phyloP scores from a whole-genome alignment of 1,139 yeast genomes.

The Sugiyamaella neomexicana region DNA sequence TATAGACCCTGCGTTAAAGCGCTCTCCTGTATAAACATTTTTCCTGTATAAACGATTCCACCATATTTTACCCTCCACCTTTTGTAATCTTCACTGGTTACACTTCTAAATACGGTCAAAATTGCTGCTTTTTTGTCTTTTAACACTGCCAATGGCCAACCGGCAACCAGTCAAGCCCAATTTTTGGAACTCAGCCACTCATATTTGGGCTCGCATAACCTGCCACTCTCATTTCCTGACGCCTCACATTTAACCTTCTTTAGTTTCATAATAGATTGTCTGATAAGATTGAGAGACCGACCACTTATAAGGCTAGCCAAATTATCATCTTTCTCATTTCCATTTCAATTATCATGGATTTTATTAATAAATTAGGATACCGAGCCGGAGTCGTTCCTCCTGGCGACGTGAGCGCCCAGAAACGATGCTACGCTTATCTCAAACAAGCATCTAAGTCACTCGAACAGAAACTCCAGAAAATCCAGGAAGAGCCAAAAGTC shows the following conservation, averaged over 20 bases:
- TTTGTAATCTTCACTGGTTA: too few species aligned
- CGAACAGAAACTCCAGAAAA: constrained; percentile 16
- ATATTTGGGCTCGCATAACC: not conserved
- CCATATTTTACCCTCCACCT: too few species aligned
- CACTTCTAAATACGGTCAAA: too few species aligned
- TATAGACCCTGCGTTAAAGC: too few species aligned
- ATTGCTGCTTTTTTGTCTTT: too few species aligned
- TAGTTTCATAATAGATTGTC: too few species aligned
- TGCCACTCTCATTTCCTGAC: not conserved
- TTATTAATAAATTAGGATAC: constrained; percentile 30
- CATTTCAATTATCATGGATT: constrained; percentile 27
- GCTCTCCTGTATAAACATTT: too few species aligned
- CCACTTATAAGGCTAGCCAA: not conserved
- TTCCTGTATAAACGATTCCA: too few species aligned
- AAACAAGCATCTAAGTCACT: constrained; percentile 26
- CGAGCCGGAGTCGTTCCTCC: constrained; percentile 35
- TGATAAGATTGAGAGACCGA: too few species aligned
- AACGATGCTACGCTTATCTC: constrained; percentile 35
- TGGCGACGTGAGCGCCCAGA: constrained; percentile 37
- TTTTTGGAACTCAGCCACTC: not conserved
- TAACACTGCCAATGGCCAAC: too few species aligned
- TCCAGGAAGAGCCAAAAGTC: constrained; percentile 15
- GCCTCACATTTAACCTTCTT: too few species aligned
- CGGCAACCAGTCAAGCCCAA: not conserved
- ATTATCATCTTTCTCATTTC: not conserved